phyloP scores from a whole-genome alignment of 345 rosid genomes.

The Populus davidiana region DNA sequence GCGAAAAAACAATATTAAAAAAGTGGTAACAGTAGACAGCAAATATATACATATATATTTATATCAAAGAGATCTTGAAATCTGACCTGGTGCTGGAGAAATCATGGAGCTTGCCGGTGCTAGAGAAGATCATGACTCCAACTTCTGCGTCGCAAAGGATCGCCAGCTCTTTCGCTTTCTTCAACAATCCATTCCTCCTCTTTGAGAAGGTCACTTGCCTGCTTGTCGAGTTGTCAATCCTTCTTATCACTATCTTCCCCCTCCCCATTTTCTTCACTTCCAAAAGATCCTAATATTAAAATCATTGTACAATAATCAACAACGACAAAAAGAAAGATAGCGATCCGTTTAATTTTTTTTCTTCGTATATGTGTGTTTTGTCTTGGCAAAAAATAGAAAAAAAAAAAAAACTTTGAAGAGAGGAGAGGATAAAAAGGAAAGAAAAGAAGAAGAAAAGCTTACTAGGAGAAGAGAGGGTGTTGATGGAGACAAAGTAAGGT shows the following conservation, averaged over 20 bases:
- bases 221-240: conserved; percentile 58
- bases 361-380: background rate
- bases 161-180: conserved; percentile 57
- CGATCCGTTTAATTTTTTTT: background rate
- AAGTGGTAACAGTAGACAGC: background rate
- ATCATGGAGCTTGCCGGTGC: conserved; percentile 52
- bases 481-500: conserved; percentile 9
- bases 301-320: background rate
- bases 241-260: conserved; percentile 58
- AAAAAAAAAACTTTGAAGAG: background rate
- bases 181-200: conserved; percentile 49
- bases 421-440: background rate
- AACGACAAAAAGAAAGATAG: background rate
- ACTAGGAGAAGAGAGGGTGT: conserved; percentile 10
- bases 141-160: conserved; percentile 59
- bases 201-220: conserved; percentile 63
- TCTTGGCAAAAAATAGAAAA: background rate
- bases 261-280: conserved; percentile 41
- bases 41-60: background rate
- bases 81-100: conserved; percentile 50
- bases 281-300: background rate
- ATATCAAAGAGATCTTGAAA: background rate
- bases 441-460: background rate
- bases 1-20: background rate
- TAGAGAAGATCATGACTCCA: conserved; percentile 55